Base-by-base conservation (phyloP, 1,284 basidiomycete genomes). In the Trichosporon coremiiforme region DNA sequence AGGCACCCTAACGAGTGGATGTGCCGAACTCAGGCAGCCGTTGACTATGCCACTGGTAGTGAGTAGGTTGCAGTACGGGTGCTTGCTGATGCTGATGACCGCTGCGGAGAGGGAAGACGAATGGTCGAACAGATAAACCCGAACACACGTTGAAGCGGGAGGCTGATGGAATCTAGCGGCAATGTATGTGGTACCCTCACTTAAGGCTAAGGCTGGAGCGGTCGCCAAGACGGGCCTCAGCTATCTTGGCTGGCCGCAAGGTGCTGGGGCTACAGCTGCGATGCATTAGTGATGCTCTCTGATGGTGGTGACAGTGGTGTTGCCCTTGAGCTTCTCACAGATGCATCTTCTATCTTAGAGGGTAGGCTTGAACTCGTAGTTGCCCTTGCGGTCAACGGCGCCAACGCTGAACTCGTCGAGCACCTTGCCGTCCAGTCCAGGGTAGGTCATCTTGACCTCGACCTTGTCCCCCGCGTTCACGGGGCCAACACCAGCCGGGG, bases 401-500 rank as follows among this genome's bases (percentile, higher is more conserved):
- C 86, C 85, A 77, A 94, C 90, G 71, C 87, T 85, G 64, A 94
- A 86, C 70, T 86, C 85, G 66, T 88, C 86, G 70, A 89, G 82
- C 68, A 89, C 87, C 62, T 90, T 88, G 0, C 85, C 84, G 5
- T 85, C 81, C 2, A 86, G 78, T 68, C 89, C 88, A 8, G 87
- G 85, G 71, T 81, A 84, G n/a, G 79, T 79, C 71, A 98, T 82
- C 3, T 87, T 85, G 71, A 93, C 96, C 71, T 89, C 87, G 71
- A 98, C 87, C 45, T 86, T 87, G 82, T 99, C 94, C 0, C 94
- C 94, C 1, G 90, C 86, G 0, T 82, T 77, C 68, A 98, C 83
- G 4, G 89, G 88, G 13, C 95, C 93, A 0, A 98, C 94, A 35
- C 96, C 96, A 0, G 90, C 88, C 0, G 96, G 96, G 2, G 95